Percentiles rank a stretch among this genome's conserved stretches.
Evolutionary conservation across 2,329 filamentous ascomycete genomes (phyloP).

Genomic region (Coniella lustricola): DNA sequence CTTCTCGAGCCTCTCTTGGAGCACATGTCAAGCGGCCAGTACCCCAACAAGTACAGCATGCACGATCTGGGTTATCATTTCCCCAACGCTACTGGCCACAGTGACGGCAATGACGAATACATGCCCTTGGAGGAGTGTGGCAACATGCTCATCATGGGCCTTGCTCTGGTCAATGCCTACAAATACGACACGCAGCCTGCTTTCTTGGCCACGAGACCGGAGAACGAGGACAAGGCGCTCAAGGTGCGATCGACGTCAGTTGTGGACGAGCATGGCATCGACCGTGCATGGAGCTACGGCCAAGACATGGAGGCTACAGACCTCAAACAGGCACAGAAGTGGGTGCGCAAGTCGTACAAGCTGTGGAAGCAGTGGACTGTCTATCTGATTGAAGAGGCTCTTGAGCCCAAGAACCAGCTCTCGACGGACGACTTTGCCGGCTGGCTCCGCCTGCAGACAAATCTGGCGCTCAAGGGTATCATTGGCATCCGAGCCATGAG

Average conservation of each 20-base stretch:
- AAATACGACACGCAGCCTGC: slow-evolving; percentile 52
- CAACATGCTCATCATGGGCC: slow-evolving; percentile 71
- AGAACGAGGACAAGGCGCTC: slow-evolving; percentile 17
- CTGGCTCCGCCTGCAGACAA: slow-evolving; percentile 67
- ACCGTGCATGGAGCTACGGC: slow-evolving; percentile 45
- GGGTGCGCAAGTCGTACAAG: slow-evolving; percentile 48
- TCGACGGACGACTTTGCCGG: slow-evolving; percentile 75
- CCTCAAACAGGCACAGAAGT: slow-evolving; percentile 32
- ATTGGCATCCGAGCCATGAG: slow-evolving; percentile 74
- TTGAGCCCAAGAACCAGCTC: slow-evolving; percentile 65
- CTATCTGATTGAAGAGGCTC: slow-evolving; percentile 63
- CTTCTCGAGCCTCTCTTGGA: slow-evolving; percentile 74
- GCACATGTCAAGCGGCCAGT: slow-evolving; percentile 74
- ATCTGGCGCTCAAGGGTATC: slow-evolving; percentile 69
- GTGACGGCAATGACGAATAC: slow-evolving; percentile 62
- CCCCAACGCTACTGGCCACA: slow-evolving; percentile 69
- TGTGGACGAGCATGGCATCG: slow-evolving; percentile 22
- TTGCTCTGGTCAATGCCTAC: slow-evolving; percentile 70
- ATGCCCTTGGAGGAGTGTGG: slow-evolving; percentile 72
- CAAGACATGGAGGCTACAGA: slow-evolving; percentile 30
- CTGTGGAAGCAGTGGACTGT: slow-evolving; percentile 73
- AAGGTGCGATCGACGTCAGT: slow-evolving; percentile 9
- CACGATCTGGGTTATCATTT: slow-evolving; percentile 68
- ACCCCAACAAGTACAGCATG: slow-evolving; percentile 76
- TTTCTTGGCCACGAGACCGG: slow-evolving; percentile 29